Evolutionary conservation across 768 basidiomycete species (phyloP), one percentile per base, ranked within the genome.

Genomic region (Lactarius deliciosus): DNA sequence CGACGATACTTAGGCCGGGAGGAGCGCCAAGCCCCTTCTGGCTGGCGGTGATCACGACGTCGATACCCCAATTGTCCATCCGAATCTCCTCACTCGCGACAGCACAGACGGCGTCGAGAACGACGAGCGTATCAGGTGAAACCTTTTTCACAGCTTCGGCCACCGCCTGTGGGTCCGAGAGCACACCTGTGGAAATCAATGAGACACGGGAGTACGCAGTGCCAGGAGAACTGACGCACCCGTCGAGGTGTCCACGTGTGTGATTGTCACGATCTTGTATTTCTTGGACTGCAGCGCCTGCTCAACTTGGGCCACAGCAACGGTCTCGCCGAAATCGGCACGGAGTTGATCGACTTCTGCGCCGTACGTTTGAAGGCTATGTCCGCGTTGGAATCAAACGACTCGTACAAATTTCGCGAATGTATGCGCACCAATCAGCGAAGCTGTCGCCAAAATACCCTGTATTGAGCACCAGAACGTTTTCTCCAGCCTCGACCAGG

Each of bases 371-470:
- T 87, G 83, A 64, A 98, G 81, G 76, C 94, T 94, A 64, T 16
- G 22, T 22, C 22, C 18, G 22, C 20, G 66, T 61, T 18, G 36
- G 40, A 56, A 53, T 20, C 45, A 13, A 9, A 50, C 60, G 38
- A 36, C 32, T 20, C n/a, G 20, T 38, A 18, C 55, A 25, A 20
- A 59, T 8, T 40, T 2, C 25, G 25, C 50, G 2, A 16, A n/a
- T 32, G 25, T 34, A 38, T 64, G 76, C 83, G 64, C 70, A 92
- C 92, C 93, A 96, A 54, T 96, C 92, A 32, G 86, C 82, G 72
- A 96, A 95, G 71, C 89, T 85, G 73, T 96, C 92, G 16, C 92
- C 96, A 75, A 98, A 98, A 81, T 98, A 98, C 7, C 96, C 96
- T 25, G 86, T 88, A 77, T 94, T 86, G 57, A 97, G 81, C 0